These are phyloP conservation scores for Solanum chiquidenum DNA, from an alignment of 257 asterid genomes.

Conservation along the genomic window DNA sequence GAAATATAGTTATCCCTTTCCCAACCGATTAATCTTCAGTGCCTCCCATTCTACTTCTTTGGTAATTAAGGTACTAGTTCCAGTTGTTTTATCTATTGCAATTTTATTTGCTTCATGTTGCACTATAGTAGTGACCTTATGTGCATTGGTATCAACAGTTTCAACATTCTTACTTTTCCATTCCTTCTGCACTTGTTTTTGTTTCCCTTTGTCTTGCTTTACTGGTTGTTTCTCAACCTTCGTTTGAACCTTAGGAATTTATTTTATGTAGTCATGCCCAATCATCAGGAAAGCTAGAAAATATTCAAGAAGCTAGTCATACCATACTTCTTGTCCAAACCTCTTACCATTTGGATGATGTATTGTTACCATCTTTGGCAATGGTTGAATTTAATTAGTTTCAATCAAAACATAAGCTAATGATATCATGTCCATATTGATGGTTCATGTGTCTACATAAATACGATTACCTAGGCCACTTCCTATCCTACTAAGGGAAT, in stretches of 20 bases:
- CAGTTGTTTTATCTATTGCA: not conserved
- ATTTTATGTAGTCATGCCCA: not conserved
- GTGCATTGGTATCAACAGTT: not conserved
- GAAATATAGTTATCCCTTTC: not conserved
- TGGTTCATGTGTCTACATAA: not conserved
- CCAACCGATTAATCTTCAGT: not conserved
- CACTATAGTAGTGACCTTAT: not conserved
- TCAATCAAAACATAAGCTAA: not conserved
- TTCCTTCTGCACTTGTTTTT: not conserved
- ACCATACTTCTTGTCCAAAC: not conserved
- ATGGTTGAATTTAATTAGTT: not conserved
- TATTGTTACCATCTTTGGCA: not conserved
- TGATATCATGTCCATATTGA: not conserved
- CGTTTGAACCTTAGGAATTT: not conserved
- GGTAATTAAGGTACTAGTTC: not conserved
- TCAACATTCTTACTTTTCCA: not conserved
- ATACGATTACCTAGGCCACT: not conserved
- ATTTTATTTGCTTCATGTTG: not conserved
- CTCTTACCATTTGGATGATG: not conserved
- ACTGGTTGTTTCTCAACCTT: not conserved
- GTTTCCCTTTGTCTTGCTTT: not conserved
- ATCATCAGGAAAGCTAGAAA: not conserved
- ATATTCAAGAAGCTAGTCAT: not conserved
- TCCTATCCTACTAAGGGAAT: not conserved
- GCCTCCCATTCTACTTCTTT: not conserved